Conservation (phyloP, 306 rosid species). For the Inga oerstediana region DNA sequence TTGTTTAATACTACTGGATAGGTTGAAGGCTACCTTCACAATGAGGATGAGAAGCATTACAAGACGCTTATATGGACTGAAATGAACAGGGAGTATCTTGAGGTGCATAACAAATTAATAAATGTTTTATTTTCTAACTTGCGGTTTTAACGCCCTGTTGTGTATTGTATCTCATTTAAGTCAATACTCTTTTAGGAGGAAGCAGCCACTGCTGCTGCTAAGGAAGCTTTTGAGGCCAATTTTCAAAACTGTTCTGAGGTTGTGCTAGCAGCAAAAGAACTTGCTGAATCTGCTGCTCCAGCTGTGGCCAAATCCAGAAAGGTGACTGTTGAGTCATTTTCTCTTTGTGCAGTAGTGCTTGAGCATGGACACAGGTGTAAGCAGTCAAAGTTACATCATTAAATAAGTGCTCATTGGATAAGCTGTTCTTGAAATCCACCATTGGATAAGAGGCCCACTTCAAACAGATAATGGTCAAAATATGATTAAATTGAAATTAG, state of each 20-base stretch:
- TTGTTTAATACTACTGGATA: constrained; percentile 29
- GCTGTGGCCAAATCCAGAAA: constrained; percentile 57
- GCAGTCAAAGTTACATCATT: background rate
- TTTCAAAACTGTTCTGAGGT: constrained; percentile 50
- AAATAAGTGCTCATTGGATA: background rate
- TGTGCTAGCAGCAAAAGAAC: constrained; percentile 46
- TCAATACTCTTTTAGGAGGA: constrained; percentile 9
- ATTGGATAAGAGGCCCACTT: background rate
- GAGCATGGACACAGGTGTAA: background rate
- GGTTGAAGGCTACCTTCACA: constrained; percentile 69
- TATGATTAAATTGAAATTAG: background rate
- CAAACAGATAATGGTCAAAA: background rate
- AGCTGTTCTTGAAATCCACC: background rate
- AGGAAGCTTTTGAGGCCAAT: constrained; percentile 48
- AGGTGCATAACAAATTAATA: constrained; percentile 47
- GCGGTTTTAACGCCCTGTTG: background rate
- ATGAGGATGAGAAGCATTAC: constrained; percentile 58
- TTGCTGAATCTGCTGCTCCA: constrained; percentile 44
- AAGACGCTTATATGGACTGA: constrained; percentile 68
- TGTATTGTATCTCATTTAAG: background rate
- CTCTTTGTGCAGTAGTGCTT: background rate
- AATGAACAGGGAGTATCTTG: constrained; percentile 69
- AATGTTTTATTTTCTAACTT: background rate
- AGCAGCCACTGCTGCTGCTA: constrained; percentile 55
- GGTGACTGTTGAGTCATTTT: constrained; percentile 40